Evolutionary conservation across 1,139 yeast species (phyloP), one percentile per base, ranked within the genome.

Genomic region (Geotrichum candidum): DNA sequence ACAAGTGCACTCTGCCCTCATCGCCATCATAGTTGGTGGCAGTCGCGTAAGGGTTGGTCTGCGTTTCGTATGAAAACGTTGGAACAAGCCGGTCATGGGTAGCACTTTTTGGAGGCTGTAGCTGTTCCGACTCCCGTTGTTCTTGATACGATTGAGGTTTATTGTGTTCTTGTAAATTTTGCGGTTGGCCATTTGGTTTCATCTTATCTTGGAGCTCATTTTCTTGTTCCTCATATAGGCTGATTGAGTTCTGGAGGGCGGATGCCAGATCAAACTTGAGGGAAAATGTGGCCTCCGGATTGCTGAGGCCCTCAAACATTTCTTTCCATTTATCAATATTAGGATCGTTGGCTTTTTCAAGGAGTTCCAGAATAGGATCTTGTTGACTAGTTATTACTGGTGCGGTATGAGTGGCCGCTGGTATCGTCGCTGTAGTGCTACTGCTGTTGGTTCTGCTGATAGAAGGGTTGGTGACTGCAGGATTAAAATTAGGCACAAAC

Each of bases 221-320:
- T 41, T 53, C 51, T 27, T 53, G 61, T 27, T 57, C 56, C 33
- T 62, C 61, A 27, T 59, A 54, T 9, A 55, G 22, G n/a, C 55
- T 56, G 25, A 62, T 57, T 1, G 62, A 52, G 1, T 59, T 45
- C 48, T 58, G 61, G 2, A 62, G 52, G 23, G 64, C 64, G 15
- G 62, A 54, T 13, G 62, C 62, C 53, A 62, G 41, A 41, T 62
- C 64, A 55, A 62, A 62, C 46, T 62, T 62, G 22, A 62, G 58
- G 5, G 62, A 59, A 53, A 62, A 62, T 27, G 64, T 62, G 3
- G 64, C 64, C 22, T 62, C 64, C 13, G 62, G 54, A 53, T 62
- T 59, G 53, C 57, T 58, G 15, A 62, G 53, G 22, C 62, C 29
- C 33, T 62, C 62, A 27, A 62, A 55, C 23, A 59, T 50, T 29